These are phyloP conservation scores for Xylariaceae sp. DNA, from an alignment of 2,329 filamentous ascomycete species.

Conservation along the genomic window DNA sequence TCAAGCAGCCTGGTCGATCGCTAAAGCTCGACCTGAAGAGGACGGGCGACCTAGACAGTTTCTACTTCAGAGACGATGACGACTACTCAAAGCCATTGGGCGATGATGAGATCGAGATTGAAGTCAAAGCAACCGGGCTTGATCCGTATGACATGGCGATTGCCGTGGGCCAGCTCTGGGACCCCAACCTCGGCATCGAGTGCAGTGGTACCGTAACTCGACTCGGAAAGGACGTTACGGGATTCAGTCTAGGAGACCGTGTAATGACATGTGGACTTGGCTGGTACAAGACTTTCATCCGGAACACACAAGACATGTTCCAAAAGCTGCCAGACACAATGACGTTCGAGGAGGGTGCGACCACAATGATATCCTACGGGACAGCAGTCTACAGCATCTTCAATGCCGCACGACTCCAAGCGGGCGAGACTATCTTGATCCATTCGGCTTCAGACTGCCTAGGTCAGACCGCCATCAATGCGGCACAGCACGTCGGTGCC, in stretches of 20 bases:
- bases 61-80: slow-evolving; percentile 32
- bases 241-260: slow-evolving; percentile 30
- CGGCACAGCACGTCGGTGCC: slow-evolving; percentile 32
- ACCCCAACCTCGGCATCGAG: slow-evolving; percentile 33
- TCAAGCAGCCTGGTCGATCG: slow-evolving; percentile 30
- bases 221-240: slow-evolving; percentile 30
- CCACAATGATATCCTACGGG: slow-evolving; percentile 33
- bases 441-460: slow-evolving; percentile 32
- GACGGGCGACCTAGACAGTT: slow-evolving; percentile 34
- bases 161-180: slow-evolving; percentile 33
- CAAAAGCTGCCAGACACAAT: slow-evolving; percentile 33
- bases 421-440: slow-evolving; percentile 33
- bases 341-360: slow-evolving; percentile 34
- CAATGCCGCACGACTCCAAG: slow-evolving; percentile 32
- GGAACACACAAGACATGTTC: slow-evolving; percentile 32
- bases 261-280: slow-evolving; percentile 30
- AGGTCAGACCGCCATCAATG: slow-evolving; percentile 32
- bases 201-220: slow-evolving; percentile 32
- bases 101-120: slow-evolving; percentile 31
- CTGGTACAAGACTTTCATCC: slow-evolving; percentile 33
- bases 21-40: slow-evolving; percentile 32
- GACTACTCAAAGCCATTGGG: slow-evolving; percentile 28
- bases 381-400: slow-evolving; percentile 33
- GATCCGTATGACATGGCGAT: slow-evolving; percentile 35
- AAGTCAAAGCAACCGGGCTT: slow-evolving; percentile 33